Conservation (phyloP, 1,139 yeast genomes). For the Pneumocystis murina region DNA sequence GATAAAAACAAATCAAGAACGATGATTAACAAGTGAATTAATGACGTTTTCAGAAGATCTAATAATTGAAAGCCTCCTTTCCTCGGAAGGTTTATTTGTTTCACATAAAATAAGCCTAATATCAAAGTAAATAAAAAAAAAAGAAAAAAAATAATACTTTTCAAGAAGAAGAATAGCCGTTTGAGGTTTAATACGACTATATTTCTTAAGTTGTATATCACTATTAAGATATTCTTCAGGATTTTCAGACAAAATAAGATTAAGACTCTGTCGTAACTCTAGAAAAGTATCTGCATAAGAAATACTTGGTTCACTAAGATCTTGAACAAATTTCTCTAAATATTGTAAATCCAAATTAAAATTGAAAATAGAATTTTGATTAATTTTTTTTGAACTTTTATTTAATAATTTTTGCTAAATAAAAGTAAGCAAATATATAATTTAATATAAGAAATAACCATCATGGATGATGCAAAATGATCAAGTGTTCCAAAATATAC, state of each 20-base stretch:
- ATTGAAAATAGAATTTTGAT: constrained; percentile 38
- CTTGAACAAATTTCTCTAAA: constrained; percentile 37
- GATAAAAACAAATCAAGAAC: not conserved
- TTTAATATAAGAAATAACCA: constrained; percentile 17
- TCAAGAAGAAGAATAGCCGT: constrained; percentile 38
- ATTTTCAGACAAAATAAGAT: constrained; percentile 35
- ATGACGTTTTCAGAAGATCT: not conserved
- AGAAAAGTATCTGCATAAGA: constrained; percentile 31
- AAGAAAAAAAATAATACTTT: constrained; percentile 20
- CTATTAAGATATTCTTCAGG: constrained; percentile 42
- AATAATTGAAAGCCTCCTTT: not conserved
- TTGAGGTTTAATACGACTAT: constrained; percentile 46
- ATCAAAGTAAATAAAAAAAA: not conserved
- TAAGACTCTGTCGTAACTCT: constrained; percentile 50
- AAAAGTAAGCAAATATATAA: not conserved
- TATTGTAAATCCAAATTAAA: constrained; percentile 49
- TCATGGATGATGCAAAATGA: constrained; percentile 58
- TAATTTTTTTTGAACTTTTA: constrained; percentile 25
- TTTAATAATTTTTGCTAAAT: constrained; percentile 37
- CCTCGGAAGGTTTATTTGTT: not conserved
- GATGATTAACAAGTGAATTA: not conserved
- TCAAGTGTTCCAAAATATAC: constrained; percentile 79
- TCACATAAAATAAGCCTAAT: not conserved
- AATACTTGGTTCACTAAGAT: constrained; percentile 25
- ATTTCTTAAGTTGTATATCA: constrained; percentile 41